A percentile compares a stretch with the other conserved stretches of the same genome.
These are phyloP conservation scores for Pulicaria dysenterica DNA, from an alignment of 129 eudicot genomes.

Conservation along the genomic window DNA sequence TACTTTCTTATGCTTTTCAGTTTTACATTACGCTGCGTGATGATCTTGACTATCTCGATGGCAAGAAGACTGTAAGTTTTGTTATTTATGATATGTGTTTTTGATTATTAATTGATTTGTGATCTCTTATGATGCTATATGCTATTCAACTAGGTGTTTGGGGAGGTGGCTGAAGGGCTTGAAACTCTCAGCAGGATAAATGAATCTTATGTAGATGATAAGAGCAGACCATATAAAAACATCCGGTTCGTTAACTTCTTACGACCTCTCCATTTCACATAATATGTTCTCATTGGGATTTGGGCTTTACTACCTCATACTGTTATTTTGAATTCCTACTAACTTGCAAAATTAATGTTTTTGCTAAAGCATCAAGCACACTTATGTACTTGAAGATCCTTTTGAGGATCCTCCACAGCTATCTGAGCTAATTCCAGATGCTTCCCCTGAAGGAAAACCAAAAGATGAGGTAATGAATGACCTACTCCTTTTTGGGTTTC, in stretches of 20 bases:
- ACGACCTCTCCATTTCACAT: conserved; percentile 16
- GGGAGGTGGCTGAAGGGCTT: conserved; percentile 94
- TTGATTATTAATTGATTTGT: not conserved
- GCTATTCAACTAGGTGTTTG: conserved; percentile 61
- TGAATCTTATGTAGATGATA: conserved; percentile 87
- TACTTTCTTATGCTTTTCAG: conserved; percentile 43
- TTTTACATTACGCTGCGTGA: conserved; percentile 92
- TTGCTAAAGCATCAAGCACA: conserved; percentile 79
- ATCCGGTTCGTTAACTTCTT: conserved; percentile 52
- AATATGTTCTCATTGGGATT: not conserved
- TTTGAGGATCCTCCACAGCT: conserved; percentile 90
- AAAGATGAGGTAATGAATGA: conserved; percentile 71
- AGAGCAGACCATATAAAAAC: conserved; percentile 82
- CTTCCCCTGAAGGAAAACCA: conserved; percentile 98
- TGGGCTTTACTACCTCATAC: not conserved
- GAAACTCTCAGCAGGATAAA: conserved; percentile 82
- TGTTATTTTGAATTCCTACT: not conserved
- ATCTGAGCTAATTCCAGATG: conserved; percentile 76
- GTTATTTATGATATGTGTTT: conserved; percentile 26
- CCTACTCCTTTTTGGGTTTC: not conserved
- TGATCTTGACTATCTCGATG: conserved; percentile 95
- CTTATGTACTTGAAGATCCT: conserved; percentile 86
- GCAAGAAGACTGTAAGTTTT: conserved; percentile 89
- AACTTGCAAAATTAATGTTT: conserved; percentile 19
- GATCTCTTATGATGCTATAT: conserved; percentile 15